A percentile compares a stretch with the other conserved stretches of the same genome.
These are phyloP conservation scores for Panellus pusillus DNA, from an alignment of 768 basidiomycete species.

Conservation along the genomic window DNA sequence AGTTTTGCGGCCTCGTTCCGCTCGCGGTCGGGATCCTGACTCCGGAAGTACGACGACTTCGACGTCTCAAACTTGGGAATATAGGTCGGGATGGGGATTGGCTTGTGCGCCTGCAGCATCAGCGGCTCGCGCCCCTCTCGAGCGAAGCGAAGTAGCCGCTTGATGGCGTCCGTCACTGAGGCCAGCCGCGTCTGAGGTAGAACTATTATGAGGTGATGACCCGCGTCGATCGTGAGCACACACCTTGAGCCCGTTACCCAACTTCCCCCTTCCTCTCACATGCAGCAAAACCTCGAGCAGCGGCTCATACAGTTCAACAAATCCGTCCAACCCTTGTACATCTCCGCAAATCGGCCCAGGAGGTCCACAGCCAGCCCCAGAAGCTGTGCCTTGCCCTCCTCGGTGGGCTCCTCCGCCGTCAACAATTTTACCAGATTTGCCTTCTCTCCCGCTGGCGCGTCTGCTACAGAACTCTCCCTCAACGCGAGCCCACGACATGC, in stretches of 20 bases:
- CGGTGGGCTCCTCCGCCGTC: constrained; percentile 33
- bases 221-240: constrained; percentile 10
- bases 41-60: constrained; percentile 71
- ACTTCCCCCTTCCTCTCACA: constrained; percentile 46
- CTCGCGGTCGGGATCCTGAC: constrained; percentile 90
- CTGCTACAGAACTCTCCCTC: constrained; percentile 32
- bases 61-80: constrained; percentile 88
- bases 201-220: constrained; percentile 4
- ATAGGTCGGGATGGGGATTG: constrained; percentile 92
- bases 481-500: constrained; percentile 39
- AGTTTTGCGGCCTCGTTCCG: constrained; percentile 85
- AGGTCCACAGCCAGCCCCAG: constrained; percentile 64
- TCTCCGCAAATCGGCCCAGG: constrained; percentile 64
- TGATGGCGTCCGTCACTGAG: constrained; percentile 48
- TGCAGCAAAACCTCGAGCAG: constrained; percentile 56
- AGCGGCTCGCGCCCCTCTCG: constrained; percentile 75
- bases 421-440: constrained; percentile 51
- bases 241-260: constrained; percentile 49
- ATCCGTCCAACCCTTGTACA: constrained; percentile 77
- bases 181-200: constrained; percentile 45
- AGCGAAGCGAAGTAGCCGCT: constrained; percentile 72
- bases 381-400: constrained; percentile 75
- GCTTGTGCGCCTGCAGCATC: constrained; percentile 87
- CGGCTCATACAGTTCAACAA: constrained; percentile 83
- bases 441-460: constrained; percentile 40